Evolutionary conservation across 768 basidiomycete genomes (phyloP), one percentile per base, ranked within the genome.

Genomic region (Scleroderma bovista): DNA sequence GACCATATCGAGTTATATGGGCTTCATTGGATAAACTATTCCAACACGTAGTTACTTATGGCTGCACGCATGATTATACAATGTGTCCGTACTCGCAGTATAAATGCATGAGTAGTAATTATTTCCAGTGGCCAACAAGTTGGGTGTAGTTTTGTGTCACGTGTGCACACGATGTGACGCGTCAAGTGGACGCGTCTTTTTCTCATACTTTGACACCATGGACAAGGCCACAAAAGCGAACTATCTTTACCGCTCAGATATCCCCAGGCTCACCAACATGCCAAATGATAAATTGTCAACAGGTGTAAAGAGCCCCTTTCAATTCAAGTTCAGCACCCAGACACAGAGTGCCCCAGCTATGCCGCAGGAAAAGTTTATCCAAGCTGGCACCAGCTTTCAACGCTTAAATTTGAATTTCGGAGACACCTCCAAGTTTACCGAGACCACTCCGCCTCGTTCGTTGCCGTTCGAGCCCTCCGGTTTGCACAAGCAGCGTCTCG

Each of bases 311-410:
- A 5, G 39, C 22, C 56, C 61, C 50, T 48, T 51, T 26, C 52
- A 53, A 3, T 61, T 50, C 59, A 64, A 54, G 36, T 55, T 64
- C 26, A 50, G 53, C 12, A 44, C 44, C 1, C 51, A 49, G 23
- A 34, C 51, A 17, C 55, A 51, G 48, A 58, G 51, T 26, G 49
- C 54, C 26, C 51, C 57, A n/a, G n/a, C n/a, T 7, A 17, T 16
- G 4, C 47, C 9, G 39, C 51, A 46, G 10, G 34, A 13, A 13
- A 13, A 36, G 13, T 47, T 47, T n/a, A 15, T 44, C n/a, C 9
- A 22, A 17, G 54, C 62, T 16, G 29, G 39, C 15, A 36, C 9
- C 17, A 43, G 44, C 9, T 41, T 50, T 47, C 60, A 53, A 36
- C 53, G 53, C 43, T 41, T 52, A 6, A 46, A 40, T 23, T 31